phyloP scores from a whole-genome alignment of 139 green algal species.

The Chlorella sp. region DNA sequence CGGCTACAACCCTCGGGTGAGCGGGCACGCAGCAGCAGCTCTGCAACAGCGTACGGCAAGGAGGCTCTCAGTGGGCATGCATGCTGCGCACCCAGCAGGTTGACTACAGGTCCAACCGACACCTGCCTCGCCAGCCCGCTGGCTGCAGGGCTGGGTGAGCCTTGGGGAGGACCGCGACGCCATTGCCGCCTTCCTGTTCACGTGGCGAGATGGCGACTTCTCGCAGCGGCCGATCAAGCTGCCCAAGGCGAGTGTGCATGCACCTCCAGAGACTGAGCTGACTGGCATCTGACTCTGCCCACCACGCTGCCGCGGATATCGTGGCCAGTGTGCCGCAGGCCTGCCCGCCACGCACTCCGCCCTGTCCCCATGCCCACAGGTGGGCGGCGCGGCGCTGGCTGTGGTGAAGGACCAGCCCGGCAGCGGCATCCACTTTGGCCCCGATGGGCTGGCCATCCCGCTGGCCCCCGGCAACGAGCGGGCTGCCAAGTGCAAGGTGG shows the following conservation, averaged over 20 bases:
- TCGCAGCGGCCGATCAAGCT: conserved; percentile 63
- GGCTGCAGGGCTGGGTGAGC: conserved; percentile 62
- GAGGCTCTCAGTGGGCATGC: too few species aligned
- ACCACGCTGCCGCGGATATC: background rate
- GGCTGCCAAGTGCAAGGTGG: conserved; percentile 48
- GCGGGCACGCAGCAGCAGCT: too few species aligned
- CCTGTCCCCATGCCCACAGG: conserved; percentile 30
- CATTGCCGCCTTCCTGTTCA: conserved; percentile 82
- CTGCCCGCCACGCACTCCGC: background rate
- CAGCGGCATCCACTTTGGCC: conserved; percentile 68
- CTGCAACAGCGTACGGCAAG: too few species aligned
- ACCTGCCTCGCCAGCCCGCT: too few species aligned
- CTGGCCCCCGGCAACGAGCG: conserved; percentile 44
- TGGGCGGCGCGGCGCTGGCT: conserved; percentile 61
- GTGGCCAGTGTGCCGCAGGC: background rate
- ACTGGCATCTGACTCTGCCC: background rate
- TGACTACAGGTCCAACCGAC: too few species aligned
- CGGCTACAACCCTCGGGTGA: conserved; percentile 72
- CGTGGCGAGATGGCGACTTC: conserved; percentile 66
- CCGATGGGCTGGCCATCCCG: conserved; percentile 72
- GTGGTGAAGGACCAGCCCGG: conserved; percentile 64
- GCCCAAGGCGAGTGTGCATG: conserved; percentile 57
- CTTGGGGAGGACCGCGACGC: conserved; percentile 72
- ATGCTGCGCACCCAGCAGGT: too few species aligned
- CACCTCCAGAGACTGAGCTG: too few species aligned